Conservation (phyloP, 768 basidiomycete genomes). For the Botryobasidium botryosum region DNA sequence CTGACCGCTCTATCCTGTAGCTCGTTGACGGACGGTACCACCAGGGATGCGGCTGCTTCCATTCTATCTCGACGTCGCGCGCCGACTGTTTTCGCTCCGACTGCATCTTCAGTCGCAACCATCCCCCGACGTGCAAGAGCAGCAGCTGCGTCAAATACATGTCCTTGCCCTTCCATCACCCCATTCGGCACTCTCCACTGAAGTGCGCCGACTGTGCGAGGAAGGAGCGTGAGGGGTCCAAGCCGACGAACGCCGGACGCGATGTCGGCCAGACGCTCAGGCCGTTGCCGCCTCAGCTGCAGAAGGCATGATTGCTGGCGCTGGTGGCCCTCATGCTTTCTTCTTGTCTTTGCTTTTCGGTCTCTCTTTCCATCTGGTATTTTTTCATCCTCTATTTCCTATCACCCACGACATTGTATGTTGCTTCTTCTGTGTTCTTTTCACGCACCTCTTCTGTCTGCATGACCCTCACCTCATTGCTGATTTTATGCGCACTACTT, state of each 20-base stretch:
- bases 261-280: background rate
- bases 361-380: too few species aligned
- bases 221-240: conserved; percentile 2
- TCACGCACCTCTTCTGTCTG: too few species aligned
- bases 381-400: too few species aligned
- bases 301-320: too few species aligned
- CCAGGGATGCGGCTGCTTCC: conserved; percentile 10
- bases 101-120: conserved; percentile 7
- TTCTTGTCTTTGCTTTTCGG: too few species aligned
- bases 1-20: background rate
- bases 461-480: too few species aligned
- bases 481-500: too few species aligned
- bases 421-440: too few species aligned
- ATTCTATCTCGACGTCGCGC: conserved; percentile 4
- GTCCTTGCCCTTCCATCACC: conserved; percentile 4
- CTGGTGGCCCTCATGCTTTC: too few species aligned
- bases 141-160: conserved; percentile 4
- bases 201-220: conserved; percentile 3
- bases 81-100: conserved; percentile 2
- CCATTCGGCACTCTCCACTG: conserved; percentile 5
- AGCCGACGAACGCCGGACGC: too few species aligned
- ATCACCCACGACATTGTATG: too few species aligned
- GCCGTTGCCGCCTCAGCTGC: background rate
- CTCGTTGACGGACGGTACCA: conserved; percentile 10
- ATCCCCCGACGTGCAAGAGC: background rate